Evolutionary conservation across 768 basidiomycete genomes (phyloP).

Genomic region (Butyriboletus loyo): DNA sequence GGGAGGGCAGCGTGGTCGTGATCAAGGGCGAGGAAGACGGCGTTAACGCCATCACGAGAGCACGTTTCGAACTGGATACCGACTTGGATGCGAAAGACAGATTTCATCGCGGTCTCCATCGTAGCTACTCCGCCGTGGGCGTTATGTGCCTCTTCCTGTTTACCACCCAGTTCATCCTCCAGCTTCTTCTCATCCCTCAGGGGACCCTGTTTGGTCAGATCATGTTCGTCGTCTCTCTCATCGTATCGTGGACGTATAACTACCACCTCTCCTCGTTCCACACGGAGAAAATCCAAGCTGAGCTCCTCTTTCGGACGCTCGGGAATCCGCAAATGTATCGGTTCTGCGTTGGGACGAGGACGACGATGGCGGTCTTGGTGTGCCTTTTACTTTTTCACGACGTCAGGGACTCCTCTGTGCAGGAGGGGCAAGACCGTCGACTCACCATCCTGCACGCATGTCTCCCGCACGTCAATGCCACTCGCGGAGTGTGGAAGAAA

Average conservation of each 20-base stretch:
- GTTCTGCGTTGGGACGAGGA: conserved; percentile 16
- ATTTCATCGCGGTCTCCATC: background rate
- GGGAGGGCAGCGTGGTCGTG: conserved; percentile 17
- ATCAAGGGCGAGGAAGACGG: conserved; percentile 24
- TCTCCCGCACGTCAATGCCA: conserved; percentile 12
- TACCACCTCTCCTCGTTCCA: conserved; percentile 33
- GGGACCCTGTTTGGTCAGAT: conserved; percentile 32
- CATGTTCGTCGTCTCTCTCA: conserved; percentile 30
- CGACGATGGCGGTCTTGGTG: conserved; percentile 19
- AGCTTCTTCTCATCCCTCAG: conserved; percentile 33
- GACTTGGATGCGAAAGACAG: background rate
- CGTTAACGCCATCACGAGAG: conserved; percentile 27
- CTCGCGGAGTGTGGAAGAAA: conserved; percentile 16
- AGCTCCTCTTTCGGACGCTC: conserved; percentile 15
- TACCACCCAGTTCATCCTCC: conserved; percentile 28
- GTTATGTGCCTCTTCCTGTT: conserved; percentile 25
- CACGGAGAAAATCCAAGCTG: conserved; percentile 20
- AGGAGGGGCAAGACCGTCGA: conserved; percentile 18
- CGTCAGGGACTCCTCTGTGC: conserved; percentile 1
- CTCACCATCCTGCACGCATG: conserved; percentile 14
- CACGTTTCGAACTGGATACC: conserved; percentile 21
- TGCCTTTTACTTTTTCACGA: conserved; percentile 18
- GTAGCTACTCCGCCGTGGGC: conserved; percentile 8
- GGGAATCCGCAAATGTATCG: conserved; percentile 11
- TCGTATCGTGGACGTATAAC: conserved; percentile 32